Evolutionary conservation across 805 yeast species (phyloP), one percentile per base, ranked within the genome.

Genomic region (Candida anglica): DNA sequence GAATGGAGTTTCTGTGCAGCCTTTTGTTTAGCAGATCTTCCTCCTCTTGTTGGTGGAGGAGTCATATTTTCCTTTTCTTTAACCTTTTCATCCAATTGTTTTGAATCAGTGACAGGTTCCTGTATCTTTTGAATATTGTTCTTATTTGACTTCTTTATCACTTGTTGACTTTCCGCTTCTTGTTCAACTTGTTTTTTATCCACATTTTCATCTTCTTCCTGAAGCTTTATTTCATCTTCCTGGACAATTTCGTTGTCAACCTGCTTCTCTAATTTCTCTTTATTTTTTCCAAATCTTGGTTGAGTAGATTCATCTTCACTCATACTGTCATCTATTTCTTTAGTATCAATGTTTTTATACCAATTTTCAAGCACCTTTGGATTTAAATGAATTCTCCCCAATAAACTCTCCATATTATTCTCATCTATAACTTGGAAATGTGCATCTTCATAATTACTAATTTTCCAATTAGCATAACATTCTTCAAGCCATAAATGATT

Each of bases 401-500:
- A 59, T 2, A 74, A 50, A n/a, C 69, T 63, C 10, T 69, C 65
- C 28, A 73, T 44, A 2, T 55, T 57, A 18, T 64, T 59, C 3
- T 61, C 47, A 17, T 54, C 59, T 26, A 76, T 59, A 31, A 63
- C 60, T 7, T 68, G 52, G 54, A 75, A 86, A 20, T 74, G 63
- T 3, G 74, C 66, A 11, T 55, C 48, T 0, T 59, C 46, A 3
- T 56, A 69, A 24, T 78, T 75, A 43, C 72, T 69, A 4, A 68
- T 43, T 32, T 58, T 60, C 89, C 93, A 84, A 29, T 69, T 56
- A 8, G 58, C 44, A 40, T 71, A 91, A 27, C 87, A 73, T 35
- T 85, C 89, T 50, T 91, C 98, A 10, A 91, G 58, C 98, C 98
- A 91, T 10, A 80, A 50, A 56, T 87, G 96, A 49, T 84, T 88